Percentiles rank a stretch among this genome's conserved stretches.
Conservation (phyloP, 768 basidiomycete genomes). For the Tylopilus subfusipes region DNA sequence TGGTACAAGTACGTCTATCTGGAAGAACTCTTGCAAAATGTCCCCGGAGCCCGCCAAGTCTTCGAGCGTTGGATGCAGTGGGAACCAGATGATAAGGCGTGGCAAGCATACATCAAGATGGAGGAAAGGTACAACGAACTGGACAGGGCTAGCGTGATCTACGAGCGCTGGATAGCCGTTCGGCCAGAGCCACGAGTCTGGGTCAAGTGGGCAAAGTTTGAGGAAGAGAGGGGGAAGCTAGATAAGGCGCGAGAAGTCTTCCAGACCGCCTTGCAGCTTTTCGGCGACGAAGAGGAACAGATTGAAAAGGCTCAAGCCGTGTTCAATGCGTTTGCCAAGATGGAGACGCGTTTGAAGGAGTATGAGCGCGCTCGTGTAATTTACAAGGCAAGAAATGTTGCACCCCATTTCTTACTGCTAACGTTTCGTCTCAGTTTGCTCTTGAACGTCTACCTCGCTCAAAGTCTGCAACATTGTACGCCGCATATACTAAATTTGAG, state of each 20-base stretch:
- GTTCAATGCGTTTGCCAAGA: conserved; percentile 90
- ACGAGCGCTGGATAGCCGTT: conserved; percentile 86
- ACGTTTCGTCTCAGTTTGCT: conserved; percentile 66
- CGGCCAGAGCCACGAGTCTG: conserved; percentile 75
- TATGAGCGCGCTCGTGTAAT: conserved; percentile 95
- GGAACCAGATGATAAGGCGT: conserved; percentile 99
- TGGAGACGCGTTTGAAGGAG: conserved; percentile 96
- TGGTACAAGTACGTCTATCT: conserved; percentile 99
- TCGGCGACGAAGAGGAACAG: conserved; percentile 83
- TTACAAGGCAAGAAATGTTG: conserved; percentile 70
- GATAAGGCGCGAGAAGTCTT: conserved; percentile 84
- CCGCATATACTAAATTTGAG: conserved; percentile 95
- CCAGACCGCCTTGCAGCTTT: conserved; percentile 87
- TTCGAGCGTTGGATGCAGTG: conserved; percentile 99
- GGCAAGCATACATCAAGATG: conserved; percentile 99
- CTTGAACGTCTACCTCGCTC: conserved; percentile 87
- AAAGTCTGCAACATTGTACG: conserved; percentile 84
- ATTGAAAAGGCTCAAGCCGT: conserved; percentile 89
- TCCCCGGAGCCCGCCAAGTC: conserved; percentile 93
- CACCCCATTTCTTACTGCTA: neutral
- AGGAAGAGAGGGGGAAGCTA: conserved; percentile 65
- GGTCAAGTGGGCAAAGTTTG: conserved; percentile 85
- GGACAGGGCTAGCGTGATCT: conserved; percentile 88
- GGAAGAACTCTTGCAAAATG: conserved; percentile 94
- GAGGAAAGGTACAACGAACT: conserved; percentile 90